Conservation (phyloP, 768 basidiomycete species). For the Piloderma croceum region DNA sequence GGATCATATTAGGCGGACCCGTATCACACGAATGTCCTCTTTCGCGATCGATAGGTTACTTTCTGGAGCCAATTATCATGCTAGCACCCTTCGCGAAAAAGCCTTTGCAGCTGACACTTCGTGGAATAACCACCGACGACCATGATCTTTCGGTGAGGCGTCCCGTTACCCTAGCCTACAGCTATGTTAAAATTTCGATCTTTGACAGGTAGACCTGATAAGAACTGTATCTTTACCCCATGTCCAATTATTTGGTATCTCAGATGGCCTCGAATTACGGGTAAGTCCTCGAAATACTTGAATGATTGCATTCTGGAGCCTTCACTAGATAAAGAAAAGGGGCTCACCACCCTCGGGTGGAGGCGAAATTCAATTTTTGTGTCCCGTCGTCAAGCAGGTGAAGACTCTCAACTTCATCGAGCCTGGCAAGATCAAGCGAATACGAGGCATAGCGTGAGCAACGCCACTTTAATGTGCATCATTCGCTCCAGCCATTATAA, state of each 20-base stretch:
- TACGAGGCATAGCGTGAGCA: conserved; percentile 90
- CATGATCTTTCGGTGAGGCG: conserved; percentile 78
- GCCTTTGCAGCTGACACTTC: conserved; percentile 72
- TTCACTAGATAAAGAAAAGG: conserved; percentile 83
- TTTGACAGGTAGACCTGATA: conserved; percentile 71
- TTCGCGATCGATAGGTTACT: conserved; percentile 89
- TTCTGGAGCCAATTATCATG: conserved; percentile 84
- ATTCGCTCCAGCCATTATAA: not conserved
- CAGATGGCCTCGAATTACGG: conserved; percentile 84
- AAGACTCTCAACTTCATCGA: conserved; percentile 93
- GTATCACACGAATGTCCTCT: conserved; percentile 84
- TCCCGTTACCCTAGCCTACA: not conserved
- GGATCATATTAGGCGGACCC: conserved; percentile 79
- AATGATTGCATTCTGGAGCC: not conserved
- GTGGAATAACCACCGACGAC: conserved; percentile 90
- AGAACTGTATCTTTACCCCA: conserved; percentile 89
- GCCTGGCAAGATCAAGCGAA: conserved; percentile 86
- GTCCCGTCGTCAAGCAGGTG: conserved; percentile 84
- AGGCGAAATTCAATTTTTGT: conserved; percentile 90
- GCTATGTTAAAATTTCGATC: not conserved
- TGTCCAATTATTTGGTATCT: conserved; percentile 83
- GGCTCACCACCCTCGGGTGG: conserved; percentile 88
- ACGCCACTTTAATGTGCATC: conserved; percentile 1
- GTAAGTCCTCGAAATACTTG: conserved; percentile 35
- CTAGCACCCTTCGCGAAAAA: conserved; percentile 91